These are phyloP conservation scores for Ottelia alismoides DNA, from an alignment of 106 monocot species.

Conservation along the genomic window DNA sequence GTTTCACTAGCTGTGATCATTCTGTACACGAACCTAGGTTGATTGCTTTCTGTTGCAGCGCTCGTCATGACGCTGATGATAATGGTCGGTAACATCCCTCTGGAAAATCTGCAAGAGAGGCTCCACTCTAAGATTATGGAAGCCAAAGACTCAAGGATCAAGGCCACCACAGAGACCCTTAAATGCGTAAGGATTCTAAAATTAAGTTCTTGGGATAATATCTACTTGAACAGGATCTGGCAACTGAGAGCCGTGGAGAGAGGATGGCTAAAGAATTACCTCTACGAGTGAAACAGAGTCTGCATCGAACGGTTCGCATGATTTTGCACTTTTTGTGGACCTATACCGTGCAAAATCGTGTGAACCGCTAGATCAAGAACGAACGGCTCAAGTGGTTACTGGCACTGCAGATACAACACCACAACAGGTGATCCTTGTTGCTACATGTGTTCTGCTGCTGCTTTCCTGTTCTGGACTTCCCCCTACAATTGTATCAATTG, in stretches of 20 bases:
- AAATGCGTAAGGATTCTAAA: conserved; percentile 74
- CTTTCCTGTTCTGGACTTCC: conserved; percentile 86
- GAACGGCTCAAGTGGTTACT: no score
- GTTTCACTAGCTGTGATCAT: conserved; percentile 56
- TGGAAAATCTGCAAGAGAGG: conserved; percentile 50
- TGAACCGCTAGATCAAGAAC: no score
- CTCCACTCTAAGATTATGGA: conserved; percentile 69
- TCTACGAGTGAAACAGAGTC: no score
- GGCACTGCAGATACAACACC: no score
- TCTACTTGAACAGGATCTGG: conserved; percentile 43
- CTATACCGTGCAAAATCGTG: no score
- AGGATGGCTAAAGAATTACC: conserved; percentile 45
- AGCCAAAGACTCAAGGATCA: conserved; percentile 69
- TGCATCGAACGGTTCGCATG: no score
- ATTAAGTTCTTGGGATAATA: conserved; percentile 69
- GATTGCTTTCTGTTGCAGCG: conserved; percentile 37
- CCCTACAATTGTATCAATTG: conserved; percentile 63
- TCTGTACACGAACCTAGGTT: conserved; percentile 54
- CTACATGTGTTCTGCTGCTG: conserved; percentile 51
- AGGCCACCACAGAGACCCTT: conserved; percentile 52
- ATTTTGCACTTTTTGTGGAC: no score
- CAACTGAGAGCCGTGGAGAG: conserved; percentile 44
- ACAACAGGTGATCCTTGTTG: no score
- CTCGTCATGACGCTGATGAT: conserved; percentile 44
- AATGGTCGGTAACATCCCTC: conserved; percentile 69